Base-by-base conservation (phyloP, 805 yeast genomes). In the Clavispora vitiphila region DNA sequence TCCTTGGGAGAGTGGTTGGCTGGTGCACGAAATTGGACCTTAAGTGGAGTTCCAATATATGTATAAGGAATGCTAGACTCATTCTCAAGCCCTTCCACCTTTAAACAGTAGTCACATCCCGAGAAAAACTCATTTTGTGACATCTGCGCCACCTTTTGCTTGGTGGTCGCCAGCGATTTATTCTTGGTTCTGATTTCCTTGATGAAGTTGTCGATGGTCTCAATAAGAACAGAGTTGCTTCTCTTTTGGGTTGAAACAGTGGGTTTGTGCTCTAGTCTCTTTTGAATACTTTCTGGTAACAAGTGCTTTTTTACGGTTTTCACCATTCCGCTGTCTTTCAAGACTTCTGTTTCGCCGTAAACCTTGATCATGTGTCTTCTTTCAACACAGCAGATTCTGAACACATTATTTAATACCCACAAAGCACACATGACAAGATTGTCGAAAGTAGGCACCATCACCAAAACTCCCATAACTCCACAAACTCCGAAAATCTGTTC, bases 401-500 rank as follows among this genome's bases (percentile, higher is more conserved):
- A 61, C 43, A 85, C 74, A 54, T 81, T 82, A 46, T 81, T 77
- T 8, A 72, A 57, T 1, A 86, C 78, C 87, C 90, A 86, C 35
- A 70, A 44, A 7, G 52, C 43, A 32, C 83, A 58, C 51, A 76
- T 67, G 0, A 83, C 77, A 37, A 84, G 53, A 40, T 76, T 65
- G 42, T 68, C 67, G 36, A 75, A 67, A 1, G 80, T 71, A 19
- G 81, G 78, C 42, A 70, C 58, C 32, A 86, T 74, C 42, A 86
- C 70, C 26, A 83, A 64, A 1, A 80, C 78, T 19, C 91, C 93
- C 87, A 88, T 83, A 29, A 84, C 74, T 12, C 91, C 91, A 48
- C 88, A 78, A 41, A 81, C 79, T 10, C 95, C 91, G 44, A 84
- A 72, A 12, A 86, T 62, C 49, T 87, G 82, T 57, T 86, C 95